A percentile compares a stretch with the other conserved stretches of the same genome.
Evolutionary conservation across 177 flowering plant species (phyloP).

Genomic region (Vitis hybrid): DNA sequence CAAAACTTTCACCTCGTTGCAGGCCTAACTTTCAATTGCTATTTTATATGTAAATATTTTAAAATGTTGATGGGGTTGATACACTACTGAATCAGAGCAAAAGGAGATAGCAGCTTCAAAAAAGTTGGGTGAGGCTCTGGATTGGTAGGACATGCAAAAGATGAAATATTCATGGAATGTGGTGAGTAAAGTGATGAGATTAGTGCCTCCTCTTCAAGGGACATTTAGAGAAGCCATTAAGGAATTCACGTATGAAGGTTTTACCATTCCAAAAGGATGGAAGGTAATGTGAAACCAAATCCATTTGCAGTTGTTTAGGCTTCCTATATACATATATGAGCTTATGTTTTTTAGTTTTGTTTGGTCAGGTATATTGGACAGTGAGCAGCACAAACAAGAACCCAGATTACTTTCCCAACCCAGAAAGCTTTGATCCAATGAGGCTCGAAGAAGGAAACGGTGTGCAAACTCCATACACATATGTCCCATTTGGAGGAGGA

Average conservation of each 20-base stretch:
- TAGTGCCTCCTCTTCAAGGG: conserved; percentile 48
- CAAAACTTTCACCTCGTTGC: too few species aligned
- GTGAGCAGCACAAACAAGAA: conserved; percentile 47
- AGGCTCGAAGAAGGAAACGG: conserved; percentile 49
- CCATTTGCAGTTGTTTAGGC: background rate
- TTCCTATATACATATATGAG: too few species aligned
- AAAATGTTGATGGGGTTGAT: background rate
- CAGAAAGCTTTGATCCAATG: conserved; percentile 53
- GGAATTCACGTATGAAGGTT: conserved; percentile 42
- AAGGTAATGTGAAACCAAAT: conserved; percentile 7
- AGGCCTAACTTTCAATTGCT: too few species aligned
- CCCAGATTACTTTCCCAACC: conserved; percentile 47
- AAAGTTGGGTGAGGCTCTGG: conserved; percentile 31
- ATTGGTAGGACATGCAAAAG: conserved; percentile 47
- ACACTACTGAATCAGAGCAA: conserved; percentile 29
- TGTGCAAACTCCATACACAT: conserved; percentile 53
- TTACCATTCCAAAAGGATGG: conserved; percentile 29
- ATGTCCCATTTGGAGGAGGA: conserved; percentile 70
- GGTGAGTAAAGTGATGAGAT: conserved; percentile 42
- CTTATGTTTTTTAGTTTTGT: background rate
- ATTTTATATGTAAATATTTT: background rate
- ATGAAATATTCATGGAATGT: conserved; percentile 59
- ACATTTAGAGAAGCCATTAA: conserved; percentile 39
- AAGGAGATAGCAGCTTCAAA: conserved; percentile 34
- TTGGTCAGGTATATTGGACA: conserved; percentile 52